Evolutionary conservation across 257 asterid genomes (phyloP).

Genomic region (Salvia hispanica): DNA sequence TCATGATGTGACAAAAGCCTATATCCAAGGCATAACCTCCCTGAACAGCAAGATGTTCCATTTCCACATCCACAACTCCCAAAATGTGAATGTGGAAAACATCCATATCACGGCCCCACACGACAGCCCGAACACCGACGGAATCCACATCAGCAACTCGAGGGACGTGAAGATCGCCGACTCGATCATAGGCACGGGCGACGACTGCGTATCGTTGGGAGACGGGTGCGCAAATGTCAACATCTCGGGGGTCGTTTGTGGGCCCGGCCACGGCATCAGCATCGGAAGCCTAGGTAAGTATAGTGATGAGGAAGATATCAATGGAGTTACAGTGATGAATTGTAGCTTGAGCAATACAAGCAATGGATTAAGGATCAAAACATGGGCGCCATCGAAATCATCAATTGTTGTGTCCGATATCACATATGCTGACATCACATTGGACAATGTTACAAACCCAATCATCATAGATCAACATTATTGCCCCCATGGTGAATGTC

Average conservation of each 20-base stretch:
- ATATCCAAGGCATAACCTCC: constrained; percentile 34
- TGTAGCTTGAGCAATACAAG: constrained; percentile 37
- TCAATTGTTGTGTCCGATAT: constrained; percentile 37
- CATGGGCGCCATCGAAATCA: constrained; percentile 50
- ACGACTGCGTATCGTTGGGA: constrained; percentile 59
- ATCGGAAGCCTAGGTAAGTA: constrained; percentile 55
- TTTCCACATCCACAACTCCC: constrained; percentile 35
- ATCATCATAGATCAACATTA: constrained; percentile 60
- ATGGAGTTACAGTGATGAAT: constrained; percentile 34
- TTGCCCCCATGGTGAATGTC: constrained; percentile 39
- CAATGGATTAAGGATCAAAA: constrained; percentile 62
- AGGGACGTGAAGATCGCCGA: constrained; percentile 25
- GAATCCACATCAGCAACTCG: constrained; percentile 50
- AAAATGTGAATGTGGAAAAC: constrained; percentile 28
- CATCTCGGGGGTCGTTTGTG: constrained; percentile 41
- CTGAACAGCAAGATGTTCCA: constrained; percentile 60
- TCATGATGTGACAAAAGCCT: constrained; percentile 26
- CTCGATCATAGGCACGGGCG: constrained; percentile 49
- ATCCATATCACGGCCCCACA: constrained; percentile 46
- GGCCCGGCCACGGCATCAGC: constrained; percentile 76
- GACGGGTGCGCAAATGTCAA: constrained; percentile 40
- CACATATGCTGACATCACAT: constrained; percentile 30
- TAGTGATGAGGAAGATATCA: constrained; percentile 27
- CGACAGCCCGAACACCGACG: constrained; percentile 73
- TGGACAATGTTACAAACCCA: constrained; percentile 44